Evolutionary conservation across 305 asterid species (phyloP).

Genomic region (Fraxinus baroniana): DNA sequence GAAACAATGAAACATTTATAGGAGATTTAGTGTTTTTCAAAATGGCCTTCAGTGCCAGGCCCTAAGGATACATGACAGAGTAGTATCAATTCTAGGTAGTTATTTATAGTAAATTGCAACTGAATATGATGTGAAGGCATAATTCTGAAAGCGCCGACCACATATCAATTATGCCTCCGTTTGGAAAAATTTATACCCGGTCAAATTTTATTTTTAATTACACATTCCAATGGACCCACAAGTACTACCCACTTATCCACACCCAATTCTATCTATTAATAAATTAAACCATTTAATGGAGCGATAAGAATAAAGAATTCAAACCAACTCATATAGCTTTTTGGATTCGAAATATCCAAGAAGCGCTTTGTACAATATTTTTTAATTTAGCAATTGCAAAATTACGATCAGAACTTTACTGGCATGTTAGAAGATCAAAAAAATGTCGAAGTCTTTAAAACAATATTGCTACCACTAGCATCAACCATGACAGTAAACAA

Average conservation of each 20-base stretch:
- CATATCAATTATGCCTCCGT: background rate
- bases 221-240: background rate
- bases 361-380: background rate
- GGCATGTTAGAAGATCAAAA: background rate
- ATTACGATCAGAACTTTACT: background rate
- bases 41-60: background rate
- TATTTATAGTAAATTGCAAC: background rate
- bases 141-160: background rate
- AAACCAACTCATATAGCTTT: background rate
- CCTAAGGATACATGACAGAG: background rate
- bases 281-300: background rate
- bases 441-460: background rate
- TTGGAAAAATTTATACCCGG: background rate
- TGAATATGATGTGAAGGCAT: background rate
- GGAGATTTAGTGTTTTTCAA: background rate
- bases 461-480: slow-evolving; percentile 13
- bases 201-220: background rate
- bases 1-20: background rate
- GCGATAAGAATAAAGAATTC: background rate
- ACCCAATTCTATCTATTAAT: background rate
- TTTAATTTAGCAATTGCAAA: background rate
- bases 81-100: background rate
- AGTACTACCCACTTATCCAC: background rate
- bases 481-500: background rate
- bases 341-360: background rate